Percentiles rank a stretch among this genome's conserved stretches.
Conservation (phyloP, 73 alveolate species). For the Symbiodinium pilosum region DNA sequence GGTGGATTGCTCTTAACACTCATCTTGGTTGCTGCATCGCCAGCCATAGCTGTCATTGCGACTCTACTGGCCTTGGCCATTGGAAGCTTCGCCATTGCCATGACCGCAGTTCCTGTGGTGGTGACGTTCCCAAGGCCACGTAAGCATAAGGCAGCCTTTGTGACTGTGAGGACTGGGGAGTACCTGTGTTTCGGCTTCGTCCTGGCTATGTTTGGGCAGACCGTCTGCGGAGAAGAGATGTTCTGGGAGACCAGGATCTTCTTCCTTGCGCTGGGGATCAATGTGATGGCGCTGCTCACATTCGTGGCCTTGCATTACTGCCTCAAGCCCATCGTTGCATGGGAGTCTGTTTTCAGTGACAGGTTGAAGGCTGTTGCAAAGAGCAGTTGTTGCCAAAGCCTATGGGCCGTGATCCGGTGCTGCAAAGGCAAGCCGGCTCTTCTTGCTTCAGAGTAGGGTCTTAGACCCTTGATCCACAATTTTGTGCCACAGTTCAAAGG, state of each 20-base stretch:
- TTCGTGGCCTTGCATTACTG: background rate
- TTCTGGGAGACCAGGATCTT: background rate
- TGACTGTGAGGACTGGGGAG: background rate
- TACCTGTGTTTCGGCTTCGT: background rate
- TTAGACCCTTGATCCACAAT: too few relatives aligned
- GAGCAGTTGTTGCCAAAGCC: background rate
- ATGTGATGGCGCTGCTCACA: background rate
- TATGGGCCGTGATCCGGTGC: background rate
- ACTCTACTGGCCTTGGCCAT: too few relatives aligned
- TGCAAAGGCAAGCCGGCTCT: background rate
- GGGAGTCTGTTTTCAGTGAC: background rate
- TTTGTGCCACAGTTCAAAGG: too few relatives aligned
- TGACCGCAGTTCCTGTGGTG: too few relatives aligned
- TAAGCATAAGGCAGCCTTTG: too few relatives aligned
- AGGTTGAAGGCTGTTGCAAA: background rate
- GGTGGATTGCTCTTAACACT: too few relatives aligned
- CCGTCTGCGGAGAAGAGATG: background rate
- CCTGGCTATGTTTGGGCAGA: background rate
- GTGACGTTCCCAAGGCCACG: too few relatives aligned
- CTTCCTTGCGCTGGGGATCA: background rate
- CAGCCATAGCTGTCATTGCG: too few relatives aligned
- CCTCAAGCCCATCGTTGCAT: background rate
- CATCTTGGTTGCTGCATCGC: too few relatives aligned
- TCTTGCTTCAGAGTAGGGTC: too few relatives aligned
- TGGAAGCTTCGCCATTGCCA: too few relatives aligned